Evolutionary conservation across 106 monocot genomes (phyloP).

Genomic region (Dendrobium chrysotoxum): DNA sequence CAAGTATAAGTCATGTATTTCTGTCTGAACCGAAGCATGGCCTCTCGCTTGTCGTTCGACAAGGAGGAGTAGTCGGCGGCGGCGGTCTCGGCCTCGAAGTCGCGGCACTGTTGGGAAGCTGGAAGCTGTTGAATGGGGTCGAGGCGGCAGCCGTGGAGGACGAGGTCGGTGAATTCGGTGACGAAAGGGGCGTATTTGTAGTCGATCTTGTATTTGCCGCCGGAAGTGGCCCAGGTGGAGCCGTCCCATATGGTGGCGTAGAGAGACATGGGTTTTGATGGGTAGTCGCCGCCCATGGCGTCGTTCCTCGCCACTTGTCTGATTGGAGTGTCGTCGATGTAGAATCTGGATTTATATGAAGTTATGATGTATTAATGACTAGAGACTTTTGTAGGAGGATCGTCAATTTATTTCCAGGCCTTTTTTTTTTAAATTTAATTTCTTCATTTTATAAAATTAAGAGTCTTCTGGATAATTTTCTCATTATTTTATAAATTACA

Average conservation of each 20-base stretch:
- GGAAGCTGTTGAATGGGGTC: constrained; percentile 35
- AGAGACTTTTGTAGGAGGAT: neutral
- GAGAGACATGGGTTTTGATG: constrained; percentile 55
- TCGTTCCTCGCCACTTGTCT: constrained; percentile 34
- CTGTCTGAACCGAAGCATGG: constrained; percentile 42
- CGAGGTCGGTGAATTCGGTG: constrained; percentile 43
- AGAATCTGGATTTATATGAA: constrained; percentile 25
- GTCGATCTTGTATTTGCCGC: constrained; percentile 47
- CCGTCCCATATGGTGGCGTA: constrained; percentile 79
- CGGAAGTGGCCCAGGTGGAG: constrained; percentile 42
- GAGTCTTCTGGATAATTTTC: neutral
- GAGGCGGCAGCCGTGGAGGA: constrained; percentile 42
- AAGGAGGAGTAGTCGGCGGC: constrained; percentile 31
- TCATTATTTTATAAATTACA: neutral
- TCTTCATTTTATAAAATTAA: neutral
- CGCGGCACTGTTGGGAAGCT: constrained; percentile 21
- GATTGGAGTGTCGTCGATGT: constrained; percentile 54
- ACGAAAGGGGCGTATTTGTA: constrained; percentile 54
- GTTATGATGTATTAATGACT: neutral
- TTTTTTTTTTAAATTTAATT: neutral
- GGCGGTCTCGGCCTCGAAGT: constrained; percentile 14
- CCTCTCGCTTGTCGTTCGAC: constrained; percentile 27
- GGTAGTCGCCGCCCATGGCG: constrained; percentile 50
- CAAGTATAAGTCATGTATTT: constrained; percentile 52
- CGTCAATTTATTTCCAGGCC: neutral